Evolutionary conservation across 805 yeast genomes (phyloP).

Genomic region (Lachancea quebecensis): DNA sequence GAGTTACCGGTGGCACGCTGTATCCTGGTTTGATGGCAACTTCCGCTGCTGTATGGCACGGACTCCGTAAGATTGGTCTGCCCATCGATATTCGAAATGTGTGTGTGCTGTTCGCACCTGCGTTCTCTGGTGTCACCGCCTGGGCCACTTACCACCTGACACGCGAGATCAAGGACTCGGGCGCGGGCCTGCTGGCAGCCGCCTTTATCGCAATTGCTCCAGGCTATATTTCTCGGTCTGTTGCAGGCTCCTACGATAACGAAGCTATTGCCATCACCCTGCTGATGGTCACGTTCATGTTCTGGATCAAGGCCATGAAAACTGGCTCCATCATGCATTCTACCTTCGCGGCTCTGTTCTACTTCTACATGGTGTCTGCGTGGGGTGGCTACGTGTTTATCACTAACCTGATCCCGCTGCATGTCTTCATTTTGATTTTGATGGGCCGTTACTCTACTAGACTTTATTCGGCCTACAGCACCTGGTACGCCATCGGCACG

Average conservation of each 20-base stretch:
- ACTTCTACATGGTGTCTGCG: conserved; percentile 98
- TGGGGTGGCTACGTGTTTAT: conserved; percentile 99
- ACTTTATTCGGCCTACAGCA: conserved; percentile 83
- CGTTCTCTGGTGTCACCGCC: conserved; percentile 89
- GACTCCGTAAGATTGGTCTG: conserved; percentile 54
- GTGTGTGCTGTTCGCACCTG: conserved; percentile 95
- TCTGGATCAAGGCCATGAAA: conserved; percentile 93
- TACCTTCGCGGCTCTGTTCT: conserved; percentile 74
- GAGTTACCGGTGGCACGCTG: conserved; percentile 98
- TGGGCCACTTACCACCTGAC: conserved; percentile 83
- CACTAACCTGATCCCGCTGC: conserved; percentile 94
- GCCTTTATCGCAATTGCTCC: conserved; percentile 97
- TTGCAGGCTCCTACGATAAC: conserved; percentile 97
- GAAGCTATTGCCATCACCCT: conserved; percentile 97
- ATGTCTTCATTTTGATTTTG: conserved; percentile 77
- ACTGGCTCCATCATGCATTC: conserved; percentile 84
- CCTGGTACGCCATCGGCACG: conserved; percentile 98
- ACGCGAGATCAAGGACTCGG: conserved; percentile 78
- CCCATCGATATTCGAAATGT: conserved; percentile 94
- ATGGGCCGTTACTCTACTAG: conserved; percentile 91
- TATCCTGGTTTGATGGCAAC: conserved; percentile 99
- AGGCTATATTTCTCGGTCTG: conserved; percentile 96
- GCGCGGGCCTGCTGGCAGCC: conserved; percentile 89
- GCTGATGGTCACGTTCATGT: conserved; percentile 88
- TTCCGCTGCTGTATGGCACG: conserved; percentile 80